Conservation (phyloP, 371 early-diverging fungal species). For the Apophysomyces sp. region DNA sequence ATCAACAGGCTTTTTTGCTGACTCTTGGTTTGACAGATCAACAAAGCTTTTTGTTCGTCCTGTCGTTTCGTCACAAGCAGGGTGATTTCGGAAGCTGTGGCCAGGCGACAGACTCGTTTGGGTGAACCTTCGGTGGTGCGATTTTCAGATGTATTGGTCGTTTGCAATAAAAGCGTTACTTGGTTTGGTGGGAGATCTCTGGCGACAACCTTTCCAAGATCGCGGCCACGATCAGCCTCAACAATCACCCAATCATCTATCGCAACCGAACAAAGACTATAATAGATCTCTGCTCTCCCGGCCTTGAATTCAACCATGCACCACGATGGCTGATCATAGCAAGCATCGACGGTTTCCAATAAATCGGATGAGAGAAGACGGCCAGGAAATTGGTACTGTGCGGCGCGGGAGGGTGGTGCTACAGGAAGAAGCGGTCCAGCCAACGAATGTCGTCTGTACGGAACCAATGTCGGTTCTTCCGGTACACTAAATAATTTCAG, state of each 20-base stretch:
- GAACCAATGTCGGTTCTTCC: slow-evolving; percentile 17
- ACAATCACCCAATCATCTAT: slow-evolving; percentile 73
- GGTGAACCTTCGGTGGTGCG: slow-evolving; percentile 38
- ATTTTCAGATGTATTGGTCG: neutral
- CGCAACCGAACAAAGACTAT: slow-evolving; percentile 9
- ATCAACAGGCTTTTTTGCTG: slow-evolving; percentile 84
- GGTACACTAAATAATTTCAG: slow-evolving; percentile 14
- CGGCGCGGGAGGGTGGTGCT: slow-evolving; percentile 7
- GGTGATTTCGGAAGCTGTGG: slow-evolving; percentile 76
- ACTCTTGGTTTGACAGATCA: slow-evolving; percentile 81
- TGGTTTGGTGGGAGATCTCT: slow-evolving; percentile 61
- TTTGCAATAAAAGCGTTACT: slow-evolving; percentile 34
- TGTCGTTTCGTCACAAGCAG: slow-evolving; percentile 69
- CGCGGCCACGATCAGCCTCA: slow-evolving; percentile 96
- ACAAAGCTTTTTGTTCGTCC: slow-evolving; percentile 86
- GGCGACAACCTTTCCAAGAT: slow-evolving; percentile 85
- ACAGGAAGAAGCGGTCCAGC: slow-evolving; percentile 22
- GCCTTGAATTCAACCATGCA: slow-evolving; percentile 80
- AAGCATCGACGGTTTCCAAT: slow-evolving; percentile 3
- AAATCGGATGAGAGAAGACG: slow-evolving; percentile 14
- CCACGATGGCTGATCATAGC: slow-evolving; percentile 12
- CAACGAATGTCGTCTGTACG: slow-evolving; percentile 26
- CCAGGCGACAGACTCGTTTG: slow-evolving; percentile 88
- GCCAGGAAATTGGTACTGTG: slow-evolving; percentile 12
- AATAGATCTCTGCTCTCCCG: slow-evolving; percentile 72